phyloP scores from a whole-genome alignment of 176 grass and related monocot genomes.

The Carex pumila region DNA sequence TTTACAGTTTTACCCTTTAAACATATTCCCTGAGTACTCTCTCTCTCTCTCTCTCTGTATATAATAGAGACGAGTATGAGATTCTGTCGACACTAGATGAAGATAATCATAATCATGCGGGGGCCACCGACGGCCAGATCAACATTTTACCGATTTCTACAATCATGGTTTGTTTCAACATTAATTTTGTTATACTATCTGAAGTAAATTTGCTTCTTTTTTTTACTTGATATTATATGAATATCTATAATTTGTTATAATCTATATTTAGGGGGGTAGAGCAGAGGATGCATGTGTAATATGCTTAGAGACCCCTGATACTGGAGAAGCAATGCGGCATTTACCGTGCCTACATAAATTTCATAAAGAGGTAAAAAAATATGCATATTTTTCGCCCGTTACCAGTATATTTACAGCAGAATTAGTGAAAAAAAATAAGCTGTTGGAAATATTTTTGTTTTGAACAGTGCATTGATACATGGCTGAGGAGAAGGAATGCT shows the following conservation, averaged over 20 bases:
- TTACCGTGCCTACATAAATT: slow-evolving; percentile 84
- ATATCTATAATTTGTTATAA: neutral
- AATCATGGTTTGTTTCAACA: slow-evolving; percentile 38
- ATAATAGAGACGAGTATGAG: slow-evolving; percentile 67
- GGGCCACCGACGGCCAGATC: slow-evolving; percentile 62
- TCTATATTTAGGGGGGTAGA: slow-evolving; percentile 27
- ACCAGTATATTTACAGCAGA: neutral
- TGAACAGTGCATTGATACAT: slow-evolving; percentile 76
- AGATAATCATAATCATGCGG: slow-evolving; percentile 26
- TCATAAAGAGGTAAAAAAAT: slow-evolving; percentile 55
- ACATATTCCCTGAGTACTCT: neutral
- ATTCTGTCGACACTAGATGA: slow-evolving; percentile 30
- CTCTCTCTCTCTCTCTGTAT: neutral
- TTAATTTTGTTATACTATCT: neutral
- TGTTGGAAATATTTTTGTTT: slow-evolving; percentile 11
- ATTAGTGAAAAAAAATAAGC: neutral
- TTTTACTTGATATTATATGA: neutral
- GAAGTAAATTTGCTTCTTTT: neutral
- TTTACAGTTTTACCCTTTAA: neutral
- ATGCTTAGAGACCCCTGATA: slow-evolving; percentile 53
- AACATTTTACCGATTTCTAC: slow-evolving; percentile 55
- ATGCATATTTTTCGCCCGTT: neutral
- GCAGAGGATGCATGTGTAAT: slow-evolving; percentile 48
- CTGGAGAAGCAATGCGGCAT: slow-evolving; percentile 49
- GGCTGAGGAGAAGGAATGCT: slow-evolving; percentile 56